Conservation (phyloP, 352 stramenopile species). For the Peronosclerospora sorghi region DNA sequence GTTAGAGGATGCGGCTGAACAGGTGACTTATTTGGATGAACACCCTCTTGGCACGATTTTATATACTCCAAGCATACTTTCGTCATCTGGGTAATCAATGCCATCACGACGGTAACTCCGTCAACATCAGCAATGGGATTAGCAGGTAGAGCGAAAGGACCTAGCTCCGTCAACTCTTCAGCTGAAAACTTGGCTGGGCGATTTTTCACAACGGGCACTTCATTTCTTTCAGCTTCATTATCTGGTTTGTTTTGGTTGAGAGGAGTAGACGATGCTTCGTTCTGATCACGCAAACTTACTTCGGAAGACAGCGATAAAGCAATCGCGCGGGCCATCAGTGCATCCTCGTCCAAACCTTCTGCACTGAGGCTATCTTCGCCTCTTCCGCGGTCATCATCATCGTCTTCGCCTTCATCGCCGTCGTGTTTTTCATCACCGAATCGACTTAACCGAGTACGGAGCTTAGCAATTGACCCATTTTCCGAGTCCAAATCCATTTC, state of each 20-base stretch:
- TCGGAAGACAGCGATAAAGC: conserved; percentile 80
- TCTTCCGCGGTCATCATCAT: conserved; percentile 35
- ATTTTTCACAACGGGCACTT: conserved; percentile 18
- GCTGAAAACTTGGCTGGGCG: conserved; percentile 50
- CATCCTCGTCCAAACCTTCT: conserved; percentile 80
- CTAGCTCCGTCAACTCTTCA: conserved; percentile 54
- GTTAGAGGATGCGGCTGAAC: conserved; percentile 76
- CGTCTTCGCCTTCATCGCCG: conserved; percentile 44
- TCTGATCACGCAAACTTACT: conserved; percentile 59
- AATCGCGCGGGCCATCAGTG: conserved; percentile 81
- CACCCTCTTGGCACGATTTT: conserved; percentile 47
- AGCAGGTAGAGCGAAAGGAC: conserved; percentile 44
- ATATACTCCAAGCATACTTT: conserved; percentile 68
- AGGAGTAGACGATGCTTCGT: conserved; percentile 4
- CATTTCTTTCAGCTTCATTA: conserved; percentile 3
- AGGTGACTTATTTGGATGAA: conserved; percentile 48
- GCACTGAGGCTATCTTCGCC: conserved; percentile 34
- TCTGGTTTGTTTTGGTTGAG: conserved; percentile 13
- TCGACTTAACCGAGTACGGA: conserved; percentile 50
- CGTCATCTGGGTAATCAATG: conserved; percentile 49
- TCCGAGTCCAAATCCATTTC: conserved; percentile 70
- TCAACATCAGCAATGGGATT: conserved; percentile 32
- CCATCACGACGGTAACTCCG: conserved; percentile 36
- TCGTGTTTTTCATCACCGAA: conserved; percentile 62
- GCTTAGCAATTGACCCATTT: conserved; percentile 42